Conservation (phyloP, 1,284 basidiomycete species). For the Xerocomus nothofagi region DNA sequence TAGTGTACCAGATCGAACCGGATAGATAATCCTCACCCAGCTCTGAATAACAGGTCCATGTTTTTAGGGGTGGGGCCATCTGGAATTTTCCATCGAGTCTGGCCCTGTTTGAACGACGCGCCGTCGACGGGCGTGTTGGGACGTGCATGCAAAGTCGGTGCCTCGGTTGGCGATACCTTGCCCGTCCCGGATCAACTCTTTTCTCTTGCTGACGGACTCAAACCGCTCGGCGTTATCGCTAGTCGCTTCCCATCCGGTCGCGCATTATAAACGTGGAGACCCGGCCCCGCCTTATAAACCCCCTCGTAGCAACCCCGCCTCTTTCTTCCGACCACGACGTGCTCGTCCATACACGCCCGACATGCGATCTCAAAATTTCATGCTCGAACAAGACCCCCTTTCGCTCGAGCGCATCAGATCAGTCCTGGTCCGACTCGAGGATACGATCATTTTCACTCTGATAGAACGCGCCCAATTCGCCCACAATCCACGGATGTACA, state of each 20-base stretch:
- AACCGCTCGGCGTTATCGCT: neutral
- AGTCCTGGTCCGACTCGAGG: conserved; percentile 88
- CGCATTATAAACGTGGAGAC: neutral
- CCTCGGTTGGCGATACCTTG: too few relatives aligned
- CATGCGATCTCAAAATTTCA: conserved; percentile 73
- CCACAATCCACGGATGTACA: conserved; percentile 90
- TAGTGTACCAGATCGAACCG: too few relatives aligned
- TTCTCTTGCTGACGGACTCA: too few relatives aligned
- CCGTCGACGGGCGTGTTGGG: too few relatives aligned
- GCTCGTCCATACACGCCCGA: conserved; percentile 8
- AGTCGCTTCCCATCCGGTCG: neutral
- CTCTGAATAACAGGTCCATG: too few relatives aligned
- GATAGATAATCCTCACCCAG: too few relatives aligned
- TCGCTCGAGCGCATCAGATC: conserved; percentile 85
- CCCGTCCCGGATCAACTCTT: too few relatives aligned
- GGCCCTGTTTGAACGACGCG: too few relatives aligned
- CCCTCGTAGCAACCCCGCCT: neutral
- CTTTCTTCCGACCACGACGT: conserved; percentile 6
- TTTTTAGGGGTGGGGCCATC: too few relatives aligned
- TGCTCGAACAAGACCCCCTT: conserved; percentile 72
- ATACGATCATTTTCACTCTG: conserved; percentile 96
- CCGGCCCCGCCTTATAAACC: conserved; percentile 20
- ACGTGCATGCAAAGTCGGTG: too few relatives aligned
- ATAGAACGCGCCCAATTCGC: conserved; percentile 98
- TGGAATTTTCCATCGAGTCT: too few relatives aligned